Evolutionary conservation across 371 early-diverging fungal genomes (phyloP).

Genomic region (Rhizomucor miehei): DNA sequence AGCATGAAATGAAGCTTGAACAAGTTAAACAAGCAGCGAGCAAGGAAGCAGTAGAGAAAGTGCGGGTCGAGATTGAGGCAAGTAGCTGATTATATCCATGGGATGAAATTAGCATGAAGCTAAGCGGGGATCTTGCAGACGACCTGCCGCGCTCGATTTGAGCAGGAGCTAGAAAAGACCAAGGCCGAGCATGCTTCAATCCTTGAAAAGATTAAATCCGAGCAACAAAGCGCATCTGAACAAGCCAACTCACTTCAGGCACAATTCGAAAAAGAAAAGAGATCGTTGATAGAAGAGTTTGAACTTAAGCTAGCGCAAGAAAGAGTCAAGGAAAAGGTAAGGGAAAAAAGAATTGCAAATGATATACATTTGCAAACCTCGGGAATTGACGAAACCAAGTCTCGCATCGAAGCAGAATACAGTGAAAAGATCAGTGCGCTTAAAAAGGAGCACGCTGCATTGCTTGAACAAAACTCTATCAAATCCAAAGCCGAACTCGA

Average conservation of each 20-base stretch:
- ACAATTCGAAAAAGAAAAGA: slow-evolving; percentile 5
- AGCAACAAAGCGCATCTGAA: neutral
- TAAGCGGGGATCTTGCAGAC: too few relatives aligned
- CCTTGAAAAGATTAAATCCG: neutral
- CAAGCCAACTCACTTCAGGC: neutral
- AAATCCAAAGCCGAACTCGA: slow-evolving; percentile 4
- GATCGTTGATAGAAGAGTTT: slow-evolving; percentile 7
- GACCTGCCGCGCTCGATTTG: slow-evolving; percentile 7
- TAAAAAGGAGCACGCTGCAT: neutral
- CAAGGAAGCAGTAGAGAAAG: slow-evolving; percentile 7
- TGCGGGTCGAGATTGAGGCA: neutral
- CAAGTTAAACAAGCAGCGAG: slow-evolving; percentile 11
- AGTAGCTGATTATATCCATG: neutral
- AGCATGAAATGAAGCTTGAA: slow-evolving; percentile 14
- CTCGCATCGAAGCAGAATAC: neutral
- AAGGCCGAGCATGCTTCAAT: neutral
- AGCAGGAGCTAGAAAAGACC: slow-evolving; percentile 3
- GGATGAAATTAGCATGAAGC: too few relatives aligned
- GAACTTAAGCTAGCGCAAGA: slow-evolving; percentile 10
- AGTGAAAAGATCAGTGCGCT: slow-evolving; percentile 1
- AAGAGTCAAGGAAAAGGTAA: slow-evolving; percentile 11
- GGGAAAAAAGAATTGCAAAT: neutral
- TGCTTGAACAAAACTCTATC: neutral
- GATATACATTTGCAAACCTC: neutral
- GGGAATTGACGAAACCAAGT: neutral